Evolutionary conservation across 352 stramenopile genomes (phyloP), one percentile per base, ranked within the genome.

Genomic region (Phytophthora boehmeriae): DNA sequence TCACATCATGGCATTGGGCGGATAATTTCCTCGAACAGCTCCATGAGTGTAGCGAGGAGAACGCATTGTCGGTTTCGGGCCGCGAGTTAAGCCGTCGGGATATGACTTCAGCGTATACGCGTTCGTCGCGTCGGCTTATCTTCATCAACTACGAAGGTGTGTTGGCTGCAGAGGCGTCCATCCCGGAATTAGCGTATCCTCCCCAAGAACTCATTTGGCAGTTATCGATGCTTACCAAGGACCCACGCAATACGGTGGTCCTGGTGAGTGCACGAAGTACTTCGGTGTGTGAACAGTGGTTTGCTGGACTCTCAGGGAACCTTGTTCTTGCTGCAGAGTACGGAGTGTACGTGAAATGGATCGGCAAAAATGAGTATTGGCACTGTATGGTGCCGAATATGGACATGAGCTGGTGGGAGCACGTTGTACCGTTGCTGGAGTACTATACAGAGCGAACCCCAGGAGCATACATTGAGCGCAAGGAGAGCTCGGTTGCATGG

Each of bases 121-220:
- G 85, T 2, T 92, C 85, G 16, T 81, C 75, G 17, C 74, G 76
- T 16, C 76, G 85, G 8, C 53, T 94, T 44, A 78, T 94, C 22
- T 94, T 97, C 28, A 89, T 95, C 61, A 95, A 96, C 49, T 97
- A 97, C 49, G 90, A 97, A 74, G 87, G 90, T 28, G 91, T 95
- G 4, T 64, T 97, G 22, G 83, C 86, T 8, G 75, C 81, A 1
- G 85, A 96, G 60, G 76, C 83, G 4, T 95, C 83, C 13, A 92
- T 97, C 20, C 90, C 89, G 28, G 86, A 96, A 64, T 75, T 97
- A 8, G 88, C 90, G 27, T 94, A 91, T 20, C 89, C 89, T 1
- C 83, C 86, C 0, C 88, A 91, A 66, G 82, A 93, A 44, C 63
- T 95, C 4, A 89, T 92, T 10, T 93, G 83, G 82, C 83, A 93